Percentiles rank a stretch among this genome's conserved stretches.
Conservation (phyloP, 2,329 filamentous ascomycete genomes). For the Ophiostoma quercus region DNA sequence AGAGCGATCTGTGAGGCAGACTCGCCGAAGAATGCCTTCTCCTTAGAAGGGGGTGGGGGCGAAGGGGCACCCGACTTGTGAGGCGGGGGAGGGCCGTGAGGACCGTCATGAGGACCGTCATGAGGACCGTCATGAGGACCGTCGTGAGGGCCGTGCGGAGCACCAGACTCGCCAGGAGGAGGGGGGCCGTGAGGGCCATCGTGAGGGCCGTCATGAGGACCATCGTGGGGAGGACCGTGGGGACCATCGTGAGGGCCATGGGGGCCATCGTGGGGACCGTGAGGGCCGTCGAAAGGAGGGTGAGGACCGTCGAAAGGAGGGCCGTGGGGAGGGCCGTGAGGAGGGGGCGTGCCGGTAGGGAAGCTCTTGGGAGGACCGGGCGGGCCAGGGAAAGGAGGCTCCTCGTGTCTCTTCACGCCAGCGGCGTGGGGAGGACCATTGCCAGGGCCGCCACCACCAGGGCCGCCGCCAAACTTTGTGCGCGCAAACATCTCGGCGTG, state of each 20-base stretch:
- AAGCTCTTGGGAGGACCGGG: background rate
- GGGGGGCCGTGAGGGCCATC: background rate
- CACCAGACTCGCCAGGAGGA: no score
- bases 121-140: background rate
- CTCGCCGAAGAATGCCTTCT: background rate
- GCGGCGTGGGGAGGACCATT: background rate
- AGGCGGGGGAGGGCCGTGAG: conserved; percentile 4
- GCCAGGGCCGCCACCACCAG: conserved; percentile 5
- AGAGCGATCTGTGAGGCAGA: conserved; percentile 1
- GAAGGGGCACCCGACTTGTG: background rate
- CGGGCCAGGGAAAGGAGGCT: conserved; percentile 6
- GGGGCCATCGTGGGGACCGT: background rate
- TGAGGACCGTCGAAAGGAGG: background rate
- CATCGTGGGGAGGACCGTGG: conserved; percentile 1
- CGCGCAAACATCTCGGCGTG: conserved; percentile 63
- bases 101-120: background rate
- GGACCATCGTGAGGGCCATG: background rate
- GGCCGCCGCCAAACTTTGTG: background rate
- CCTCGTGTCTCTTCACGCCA: background rate
- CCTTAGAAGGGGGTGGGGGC: background rate
- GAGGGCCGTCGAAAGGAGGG: background rate
- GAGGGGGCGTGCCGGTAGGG: background rate
- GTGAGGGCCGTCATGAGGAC: background rate
- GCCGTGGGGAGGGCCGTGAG: background rate
- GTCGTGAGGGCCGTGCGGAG: background rate